Conservation (phyloP, 148 eudicot species). For the Camellia japonica region DNA sequence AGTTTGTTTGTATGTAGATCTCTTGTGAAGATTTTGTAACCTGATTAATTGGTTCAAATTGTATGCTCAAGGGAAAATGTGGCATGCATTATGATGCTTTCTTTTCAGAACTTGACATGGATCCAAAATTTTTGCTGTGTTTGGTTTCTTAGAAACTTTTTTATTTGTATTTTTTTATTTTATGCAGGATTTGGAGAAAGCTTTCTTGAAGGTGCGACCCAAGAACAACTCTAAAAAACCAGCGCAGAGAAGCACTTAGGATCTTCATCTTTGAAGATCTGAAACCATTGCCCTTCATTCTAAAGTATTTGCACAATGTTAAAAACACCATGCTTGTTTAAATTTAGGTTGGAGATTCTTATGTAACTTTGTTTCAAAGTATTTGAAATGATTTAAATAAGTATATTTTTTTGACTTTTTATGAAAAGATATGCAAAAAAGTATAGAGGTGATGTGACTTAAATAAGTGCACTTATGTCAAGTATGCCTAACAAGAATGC, state of each 20-base stretch:
- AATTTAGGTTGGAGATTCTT: too few relatives aligned
- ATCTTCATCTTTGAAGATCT: too few relatives aligned
- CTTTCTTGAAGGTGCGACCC: slow-evolving; percentile 63
- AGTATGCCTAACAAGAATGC: too few relatives aligned
- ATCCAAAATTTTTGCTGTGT: not conserved
- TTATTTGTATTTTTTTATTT: not conserved
- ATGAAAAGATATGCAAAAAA: too few relatives aligned
- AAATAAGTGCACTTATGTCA: too few relatives aligned
- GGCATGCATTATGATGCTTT: not conserved
- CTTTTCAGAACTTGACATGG: not conserved
- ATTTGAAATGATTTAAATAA: too few relatives aligned
- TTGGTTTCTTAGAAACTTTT: not conserved
- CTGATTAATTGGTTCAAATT: slow-evolving; percentile 4
- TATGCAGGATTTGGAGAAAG: slow-evolving; percentile 64
- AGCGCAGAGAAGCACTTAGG: slow-evolving; percentile 34
- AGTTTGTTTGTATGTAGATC: not conserved
- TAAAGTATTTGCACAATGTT: not conserved
- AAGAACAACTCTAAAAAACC: slow-evolving; percentile 77
- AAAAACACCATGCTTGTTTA: not conserved
- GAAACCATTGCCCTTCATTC: not conserved
- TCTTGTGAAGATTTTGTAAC: not conserved
- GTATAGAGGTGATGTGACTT: too few relatives aligned
- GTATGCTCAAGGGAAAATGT: not conserved
- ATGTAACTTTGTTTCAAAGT: too few relatives aligned
- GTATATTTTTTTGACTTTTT: too few relatives aligned